Evolutionary conservation across 73 alveolate species (phyloP), one percentile per base, ranked within the genome.

Genomic region (Stentor coeruleus): DNA sequence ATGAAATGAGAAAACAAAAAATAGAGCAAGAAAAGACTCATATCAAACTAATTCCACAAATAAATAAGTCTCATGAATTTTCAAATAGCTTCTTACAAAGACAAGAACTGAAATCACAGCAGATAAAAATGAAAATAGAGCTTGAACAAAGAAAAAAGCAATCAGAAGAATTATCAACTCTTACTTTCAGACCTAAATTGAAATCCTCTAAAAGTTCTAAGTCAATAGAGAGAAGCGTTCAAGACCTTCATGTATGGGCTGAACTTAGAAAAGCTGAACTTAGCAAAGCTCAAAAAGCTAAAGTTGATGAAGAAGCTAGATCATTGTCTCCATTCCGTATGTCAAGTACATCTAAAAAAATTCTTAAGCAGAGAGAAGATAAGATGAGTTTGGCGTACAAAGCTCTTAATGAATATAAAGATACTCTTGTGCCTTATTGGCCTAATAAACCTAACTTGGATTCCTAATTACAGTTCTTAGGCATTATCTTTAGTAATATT

Each of bases 121-220:
- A 66, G 33, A 66, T 66, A 20, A 20, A 2, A 1, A 20, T 20
- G 37, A 66, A 66, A 2, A 37, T 37, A 20, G 79, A 66, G 33
- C n/a, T 26, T 20, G 40, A 20, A 31, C n/a, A 20, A 14, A 26
- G n/a, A 33, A 31, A 66, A 66, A 66, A 66, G 33, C 40, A 20
- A 20, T 20, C 42, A 26, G 79, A 20, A 1, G 37, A 20, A 31
- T 1, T 20, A 1, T 20, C n/a, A 31, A 20, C 20, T 66, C 33
- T 0, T 66, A 66, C 79, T 20, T 66, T 66, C 33, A 66, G n/a
- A 66, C 79, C 79, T 33, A 66, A 37, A 66, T 20, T 66, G 33
- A 33, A 26, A 40, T n/a, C n/a, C n/a, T 1, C 42, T 66, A 66
- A 66, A 66, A 31, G 37, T 20, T 49, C 28, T 49, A 66, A 66